phyloP scores from a whole-genome alignment of 345 rosid genomes.

The Noccaea caerulescens region DNA sequence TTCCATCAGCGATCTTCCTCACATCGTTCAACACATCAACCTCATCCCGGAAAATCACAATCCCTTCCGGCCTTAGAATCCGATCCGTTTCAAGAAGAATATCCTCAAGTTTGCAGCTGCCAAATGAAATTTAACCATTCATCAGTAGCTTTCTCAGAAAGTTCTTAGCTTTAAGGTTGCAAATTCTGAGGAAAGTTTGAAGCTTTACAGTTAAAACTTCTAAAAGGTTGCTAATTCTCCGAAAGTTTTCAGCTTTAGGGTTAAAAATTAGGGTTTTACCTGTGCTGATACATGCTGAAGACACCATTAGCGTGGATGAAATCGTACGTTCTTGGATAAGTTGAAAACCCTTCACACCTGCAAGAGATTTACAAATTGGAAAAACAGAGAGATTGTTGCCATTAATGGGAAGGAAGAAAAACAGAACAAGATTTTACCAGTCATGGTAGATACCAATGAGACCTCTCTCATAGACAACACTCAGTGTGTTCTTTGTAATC shows the following conservation, averaged over 20 bases:
- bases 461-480: constrained; percentile 90
- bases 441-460: constrained; percentile 93
- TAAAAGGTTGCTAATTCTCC: background rate
- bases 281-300: constrained; percentile 76
- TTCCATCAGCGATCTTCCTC: constrained; percentile 66
- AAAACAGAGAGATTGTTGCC: background rate
- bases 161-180: background rate
- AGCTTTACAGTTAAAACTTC: background rate
- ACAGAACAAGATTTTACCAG: constrained; percentile 53
- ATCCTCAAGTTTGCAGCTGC: constrained; percentile 82
- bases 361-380: constrained; percentile 17
- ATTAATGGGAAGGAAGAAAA: constrained; percentile 9
- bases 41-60: constrained; percentile 76
- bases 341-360: constrained; percentile 99
- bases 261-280: constrained; percentile 40
- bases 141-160: constrained; percentile 1
- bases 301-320: constrained; percentile 84
- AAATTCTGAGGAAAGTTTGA: no score
- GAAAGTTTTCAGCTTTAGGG: constrained; percentile 4
- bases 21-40: constrained; percentile 82
- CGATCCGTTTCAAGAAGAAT: constrained; percentile 93
- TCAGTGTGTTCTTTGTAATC: constrained; percentile 70
- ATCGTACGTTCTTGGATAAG: constrained; percentile 96
- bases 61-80: constrained; percentile 87
- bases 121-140: constrained; percentile 8